phyloP scores from a whole-genome alignment of 257 asterid genomes.

The Solanum megistacrolobum region DNA sequence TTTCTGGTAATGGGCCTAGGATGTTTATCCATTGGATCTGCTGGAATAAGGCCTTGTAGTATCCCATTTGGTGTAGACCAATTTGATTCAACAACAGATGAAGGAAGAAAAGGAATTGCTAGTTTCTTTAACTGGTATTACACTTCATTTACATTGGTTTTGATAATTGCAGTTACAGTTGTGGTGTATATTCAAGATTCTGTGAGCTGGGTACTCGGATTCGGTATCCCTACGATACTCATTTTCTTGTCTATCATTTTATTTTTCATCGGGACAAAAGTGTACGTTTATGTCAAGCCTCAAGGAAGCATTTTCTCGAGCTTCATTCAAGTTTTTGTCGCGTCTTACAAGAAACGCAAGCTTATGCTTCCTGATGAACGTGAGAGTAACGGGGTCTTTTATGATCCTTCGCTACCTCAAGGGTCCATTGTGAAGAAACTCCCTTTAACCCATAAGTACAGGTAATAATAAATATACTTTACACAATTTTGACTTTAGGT shows the following conservation, averaged over 20 bases:
- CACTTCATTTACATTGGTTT: slow-evolving; percentile 51
- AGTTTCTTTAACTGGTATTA: slow-evolving; percentile 95
- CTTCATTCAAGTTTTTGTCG: slow-evolving; percentile 37
- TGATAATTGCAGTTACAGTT: slow-evolving; percentile 49
- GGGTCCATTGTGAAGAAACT: slow-evolving; percentile 29
- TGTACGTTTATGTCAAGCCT: slow-evolving; percentile 56
- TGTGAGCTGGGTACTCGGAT: slow-evolving; percentile 60
- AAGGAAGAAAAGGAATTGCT: slow-evolving; percentile 63
- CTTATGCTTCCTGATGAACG: neutral
- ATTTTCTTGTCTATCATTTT: slow-evolving; percentile 41
- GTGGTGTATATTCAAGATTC: slow-evolving; percentile 73
- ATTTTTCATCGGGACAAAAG: slow-evolving; percentile 44
- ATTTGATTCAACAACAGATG: slow-evolving; percentile 47
- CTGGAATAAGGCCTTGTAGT: slow-evolving; percentile 94
- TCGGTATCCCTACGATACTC: slow-evolving; percentile 52
- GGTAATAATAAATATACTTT: slow-evolving; percentile 12
- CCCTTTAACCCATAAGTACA: slow-evolving; percentile 32
- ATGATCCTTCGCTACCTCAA: slow-evolving; percentile 33
- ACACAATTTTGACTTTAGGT: neutral
- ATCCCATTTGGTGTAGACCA: slow-evolving; percentile 92
- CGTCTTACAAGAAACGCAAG: slow-evolving; percentile 18
- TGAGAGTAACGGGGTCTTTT: slow-evolving; percentile 13
- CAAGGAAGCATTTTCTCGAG: slow-evolving; percentile 68
- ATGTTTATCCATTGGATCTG: slow-evolving; percentile 47
- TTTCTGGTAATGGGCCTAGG: slow-evolving; percentile 34